These are phyloP conservation scores for Voacanga thouarsii DNA, from an alignment of 257 asterid species.

Conservation along the genomic window DNA sequence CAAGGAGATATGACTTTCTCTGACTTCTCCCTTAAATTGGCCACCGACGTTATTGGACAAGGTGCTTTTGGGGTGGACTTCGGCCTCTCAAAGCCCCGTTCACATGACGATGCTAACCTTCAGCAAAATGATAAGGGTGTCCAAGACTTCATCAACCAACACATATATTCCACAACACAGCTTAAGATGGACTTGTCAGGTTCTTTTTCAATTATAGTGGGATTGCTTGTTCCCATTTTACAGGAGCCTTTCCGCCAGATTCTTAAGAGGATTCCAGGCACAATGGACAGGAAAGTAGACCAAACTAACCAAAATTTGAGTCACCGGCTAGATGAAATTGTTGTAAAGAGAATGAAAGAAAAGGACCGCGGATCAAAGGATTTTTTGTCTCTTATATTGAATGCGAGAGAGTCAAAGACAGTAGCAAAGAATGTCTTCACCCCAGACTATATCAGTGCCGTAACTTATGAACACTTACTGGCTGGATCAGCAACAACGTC, in stretches of 20 bases:
- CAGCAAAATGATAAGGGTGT: slow-evolving; percentile 38
- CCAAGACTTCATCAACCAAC: slow-evolving; percentile 76
- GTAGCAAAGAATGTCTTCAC: slow-evolving; percentile 58
- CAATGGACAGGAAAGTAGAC: slow-evolving; percentile 79
- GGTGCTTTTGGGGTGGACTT: slow-evolving; percentile 95
- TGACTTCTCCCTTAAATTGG: slow-evolving; percentile 76
- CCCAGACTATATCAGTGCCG: slow-evolving; percentile 79
- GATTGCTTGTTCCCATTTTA: slow-evolving; percentile 67
- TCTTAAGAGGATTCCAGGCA: slow-evolving; percentile 78
- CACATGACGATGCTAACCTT: slow-evolving; percentile 10
- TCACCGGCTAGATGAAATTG: slow-evolving; percentile 59
- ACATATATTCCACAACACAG: slow-evolving; percentile 82
- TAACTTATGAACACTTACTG: slow-evolving; percentile 78
- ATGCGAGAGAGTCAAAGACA: slow-evolving; percentile 57
- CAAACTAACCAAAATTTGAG: slow-evolving; percentile 55
- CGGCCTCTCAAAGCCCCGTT: slow-evolving; percentile 64
- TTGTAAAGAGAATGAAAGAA: slow-evolving; percentile 47
- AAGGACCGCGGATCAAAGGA: slow-evolving; percentile 50
- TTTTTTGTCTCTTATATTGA: slow-evolving; percentile 68
- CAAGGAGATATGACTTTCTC: slow-evolving; percentile 58
- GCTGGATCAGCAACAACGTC: slow-evolving; percentile 97
- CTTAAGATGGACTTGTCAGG: slow-evolving; percentile 96
- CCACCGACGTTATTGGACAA: slow-evolving; percentile 85
- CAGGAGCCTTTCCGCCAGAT: slow-evolving; percentile 90
- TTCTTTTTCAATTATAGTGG: slow-evolving; percentile 73